phyloP scores from a whole-genome alignment of 2,329 filamentous ascomycete species.

The Penicillium sp. region DNA sequence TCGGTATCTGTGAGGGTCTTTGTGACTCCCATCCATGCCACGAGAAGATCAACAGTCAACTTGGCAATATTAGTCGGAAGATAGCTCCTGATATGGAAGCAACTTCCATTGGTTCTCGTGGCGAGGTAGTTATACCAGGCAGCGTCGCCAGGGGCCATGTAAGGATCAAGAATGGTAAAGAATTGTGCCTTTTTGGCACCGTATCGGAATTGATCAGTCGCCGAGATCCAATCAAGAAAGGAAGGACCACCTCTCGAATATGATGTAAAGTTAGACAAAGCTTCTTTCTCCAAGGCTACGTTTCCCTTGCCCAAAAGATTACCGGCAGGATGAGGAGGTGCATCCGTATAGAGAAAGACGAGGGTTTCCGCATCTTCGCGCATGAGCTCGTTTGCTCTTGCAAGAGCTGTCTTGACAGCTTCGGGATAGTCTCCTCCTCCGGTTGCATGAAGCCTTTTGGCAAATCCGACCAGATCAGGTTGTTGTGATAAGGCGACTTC shows the following conservation, averaged over 20 bases:
- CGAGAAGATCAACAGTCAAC: conserved; percentile 45
- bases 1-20: conserved; percentile 4
- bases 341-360: conserved; percentile 54
- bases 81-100: conserved; percentile 34
- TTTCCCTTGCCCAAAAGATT: not conserved
- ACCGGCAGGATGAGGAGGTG: conserved; percentile 45
- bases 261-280: conserved; percentile 8
- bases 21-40: conserved; percentile 49
- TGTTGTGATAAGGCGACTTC: conserved; percentile 17
- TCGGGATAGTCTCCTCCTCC: conserved; percentile 51
- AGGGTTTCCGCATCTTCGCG: conserved; percentile 52
- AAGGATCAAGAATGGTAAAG: conserved; percentile 44
- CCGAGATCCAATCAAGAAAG: conserved; percentile 52
- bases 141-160: conserved; percentile 19
- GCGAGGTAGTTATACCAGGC: conserved; percentile 48
- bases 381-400: conserved; percentile 51
- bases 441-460: conserved; percentile 32
- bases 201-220: conserved; percentile 35
- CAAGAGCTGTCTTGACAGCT: conserved; percentile 53
- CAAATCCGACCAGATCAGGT: conserved; percentile 40
- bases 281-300: conserved; percentile 27
- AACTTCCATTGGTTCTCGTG: conserved; percentile 45
- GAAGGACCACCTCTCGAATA: conserved; percentile 37
- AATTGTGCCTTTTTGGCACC: conserved; percentile 48
- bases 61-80: conserved; percentile 40